These are phyloP conservation scores for Pleurotus tuoliensis DNA, from an alignment of 768 basidiomycete genomes.

Conservation along the genomic window DNA sequence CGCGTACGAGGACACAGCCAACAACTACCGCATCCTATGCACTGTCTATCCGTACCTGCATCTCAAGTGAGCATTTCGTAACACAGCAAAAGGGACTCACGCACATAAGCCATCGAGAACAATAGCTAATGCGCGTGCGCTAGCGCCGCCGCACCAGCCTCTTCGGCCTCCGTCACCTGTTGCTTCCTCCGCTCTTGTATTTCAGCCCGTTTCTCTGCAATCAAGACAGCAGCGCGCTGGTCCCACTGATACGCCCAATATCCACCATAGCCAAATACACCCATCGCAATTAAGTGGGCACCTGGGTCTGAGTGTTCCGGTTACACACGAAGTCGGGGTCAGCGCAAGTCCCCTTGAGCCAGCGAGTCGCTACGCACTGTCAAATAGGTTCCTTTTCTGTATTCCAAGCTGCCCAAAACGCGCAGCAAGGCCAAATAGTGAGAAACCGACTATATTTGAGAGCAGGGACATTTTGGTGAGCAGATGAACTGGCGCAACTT, in stretches of 20 bases:
- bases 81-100: too few relatives aligned
- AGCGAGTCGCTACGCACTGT: constrained; percentile 52
- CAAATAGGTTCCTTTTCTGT: constrained; percentile 72
- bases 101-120: too few relatives aligned
- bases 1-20: too few relatives aligned
- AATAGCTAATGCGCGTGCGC: background rate
- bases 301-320: constrained; percentile 52
- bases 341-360: background rate
- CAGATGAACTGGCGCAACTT: background rate
- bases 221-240: constrained; percentile 50
- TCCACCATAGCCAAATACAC: constrained; percentile 65
- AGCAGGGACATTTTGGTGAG: constrained; percentile 53
- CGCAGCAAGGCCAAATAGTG: constrained; percentile 76
- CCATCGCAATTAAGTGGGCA: constrained; percentile 68
- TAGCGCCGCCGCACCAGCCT: constrained; percentile 18
- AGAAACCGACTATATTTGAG: constrained; percentile 72
- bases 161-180: constrained; percentile 28
- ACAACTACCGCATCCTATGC: too few relatives aligned
- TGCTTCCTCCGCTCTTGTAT: constrained; percentile 49
- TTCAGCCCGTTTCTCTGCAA: constrained; percentile 60
- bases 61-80: too few relatives aligned
- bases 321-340: background rate
- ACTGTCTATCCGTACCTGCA: too few relatives aligned
- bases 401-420: constrained; percentile 87
- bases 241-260: constrained; percentile 77